Evolutionary conservation across 306 rosid genomes (phyloP), one percentile per base, ranked within the genome.

Genomic region (Sesbania bispinosa): DNA sequence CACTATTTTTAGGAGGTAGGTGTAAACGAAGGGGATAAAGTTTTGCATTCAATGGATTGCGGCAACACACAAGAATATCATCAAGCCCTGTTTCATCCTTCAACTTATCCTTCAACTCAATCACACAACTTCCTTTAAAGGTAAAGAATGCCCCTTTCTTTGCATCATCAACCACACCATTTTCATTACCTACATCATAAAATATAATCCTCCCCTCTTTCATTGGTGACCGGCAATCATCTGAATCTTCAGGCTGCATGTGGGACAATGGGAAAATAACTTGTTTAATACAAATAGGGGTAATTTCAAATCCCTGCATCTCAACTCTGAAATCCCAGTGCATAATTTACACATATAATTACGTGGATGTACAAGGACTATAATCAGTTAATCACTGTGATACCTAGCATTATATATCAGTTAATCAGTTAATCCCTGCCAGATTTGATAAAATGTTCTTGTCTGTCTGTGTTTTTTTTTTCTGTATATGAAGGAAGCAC

Each of bases 1-100:
- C 88, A 18, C 62, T 3, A 8, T 85, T 84, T 80, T 88, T 86
- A 4, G 98, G 98, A 38, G 97, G 98, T 35, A 94, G 84, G 23
- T 90, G 98, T n/a, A 90, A 81, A 58, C 79, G 89, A 38, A 90
- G 89, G 0, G 97, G 97, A 67, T 79, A 87, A 1, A 93, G 96
- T 71, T 87, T 79, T 5, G 89, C 92, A 51, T 55, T 93, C 29
- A 93, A 76, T 10, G 93, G 96, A 73, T 89, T 94, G 11, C 87
- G 87, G 1, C 89, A 84, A 65, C 98, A 90, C 14, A 88, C 96
- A 13, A 78, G 67, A 57, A 90, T 71, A 64, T 85, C 87, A 39
- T 64, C 48, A 1, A 76, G 81, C 14, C 86, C 85, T 0, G 86
- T 83, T 78, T 90, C 90, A 39, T 86, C 83, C 79, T 62, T 71